Base-by-base conservation (phyloP, 2,329 filamentous ascomycete genomes). In the Parascedosporium putredinis region DNA sequence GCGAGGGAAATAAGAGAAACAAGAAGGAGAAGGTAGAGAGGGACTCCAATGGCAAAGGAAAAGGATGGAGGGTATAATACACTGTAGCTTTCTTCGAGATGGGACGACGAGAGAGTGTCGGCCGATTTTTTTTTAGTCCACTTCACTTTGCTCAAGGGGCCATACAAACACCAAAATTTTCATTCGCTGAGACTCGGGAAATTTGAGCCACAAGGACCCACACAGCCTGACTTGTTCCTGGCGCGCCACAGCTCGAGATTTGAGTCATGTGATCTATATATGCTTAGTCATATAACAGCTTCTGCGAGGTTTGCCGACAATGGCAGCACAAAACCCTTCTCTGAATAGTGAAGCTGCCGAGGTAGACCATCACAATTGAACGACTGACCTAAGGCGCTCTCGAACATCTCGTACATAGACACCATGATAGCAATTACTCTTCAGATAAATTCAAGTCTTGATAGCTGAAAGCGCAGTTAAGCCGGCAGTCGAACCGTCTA, bases 1-100 rank as follows among this genome's bases (percentile, higher is more conserved):
- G n/a, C n/a, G n/a, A n/a, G n/a, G n/a, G n/a, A n/a, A n/a, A n/a
- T n/a, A n/a, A n/a, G 23, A 18, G 12, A 44, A 29, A 48, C 16
- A 18, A 14, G n/a, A 27, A 20, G 36, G 23, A n/a, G 38, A 20
- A 24, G 5, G 18, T 31, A 42, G 40, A 34, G 23, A 43, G 18
- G 34, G n/a, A 20, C 24, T 10, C 14, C 22, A 48, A 14, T n/a
- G 33, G 16, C 16, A 16, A 31, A 25, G 22, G 24, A 43, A 24
- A n/a, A 20, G 8, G 46, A 38, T 20, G n/a, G 23, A 34, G 33
- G 29, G 22, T 23, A 38, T 25, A 48, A 23, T 40, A 24, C 46
- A 48, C 45, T 24, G 24, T 27, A 48, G 46, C 46, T 48, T n/a
- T 25, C 20, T 23, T 48, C 22, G 23, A 20, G 46, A 40, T 42